These are phyloP conservation scores for Trichoderma harzianum DNA, from an alignment of 2,329 filamentous ascomycete genomes.

Conservation along the genomic window DNA sequence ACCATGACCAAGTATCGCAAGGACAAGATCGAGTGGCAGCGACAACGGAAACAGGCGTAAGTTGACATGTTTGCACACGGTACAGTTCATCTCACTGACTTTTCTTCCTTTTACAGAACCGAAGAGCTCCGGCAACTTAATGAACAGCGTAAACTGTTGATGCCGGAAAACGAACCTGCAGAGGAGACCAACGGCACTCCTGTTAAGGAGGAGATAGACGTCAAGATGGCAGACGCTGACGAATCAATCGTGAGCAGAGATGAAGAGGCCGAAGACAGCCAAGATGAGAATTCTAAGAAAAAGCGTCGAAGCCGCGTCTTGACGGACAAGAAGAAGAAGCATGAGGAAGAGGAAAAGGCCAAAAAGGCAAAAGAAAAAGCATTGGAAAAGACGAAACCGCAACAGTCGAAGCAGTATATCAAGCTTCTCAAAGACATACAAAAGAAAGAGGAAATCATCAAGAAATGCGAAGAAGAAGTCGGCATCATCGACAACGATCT, in stretches of 20 bases:
- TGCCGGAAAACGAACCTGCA: conserved; percentile 68
- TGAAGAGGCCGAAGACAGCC: conserved; percentile 63
- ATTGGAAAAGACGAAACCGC: conserved; percentile 66
- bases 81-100: not conserved
- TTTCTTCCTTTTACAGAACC: conserved; percentile 43
- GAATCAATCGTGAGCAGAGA: conserved; percentile 55
- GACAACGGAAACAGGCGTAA: conserved; percentile 66
- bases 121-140: conserved; percentile 70
- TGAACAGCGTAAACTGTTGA: conserved; percentile 67
- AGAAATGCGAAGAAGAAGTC: conserved; percentile 81
- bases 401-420: conserved; percentile 83
- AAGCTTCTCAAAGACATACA: conserved; percentile 86
- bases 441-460: conserved; percentile 77
- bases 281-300: conserved; percentile 60
- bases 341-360: conserved; percentile 68
- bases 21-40: conserved; percentile 89
- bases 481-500: conserved; percentile 84
- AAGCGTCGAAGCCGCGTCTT: conserved; percentile 56
- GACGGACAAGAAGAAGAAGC: conserved; percentile 69
- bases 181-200: conserved; percentile 52
- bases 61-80: conserved; percentile 28
- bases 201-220: conserved; percentile 50
- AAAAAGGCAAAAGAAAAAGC: conserved; percentile 69
- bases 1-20: conserved; percentile 95
- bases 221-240: conserved; percentile 61